Evolutionary conservation across 148 eudicot genomes (phyloP).

Genomic region (Pouteria glomerata): DNA sequence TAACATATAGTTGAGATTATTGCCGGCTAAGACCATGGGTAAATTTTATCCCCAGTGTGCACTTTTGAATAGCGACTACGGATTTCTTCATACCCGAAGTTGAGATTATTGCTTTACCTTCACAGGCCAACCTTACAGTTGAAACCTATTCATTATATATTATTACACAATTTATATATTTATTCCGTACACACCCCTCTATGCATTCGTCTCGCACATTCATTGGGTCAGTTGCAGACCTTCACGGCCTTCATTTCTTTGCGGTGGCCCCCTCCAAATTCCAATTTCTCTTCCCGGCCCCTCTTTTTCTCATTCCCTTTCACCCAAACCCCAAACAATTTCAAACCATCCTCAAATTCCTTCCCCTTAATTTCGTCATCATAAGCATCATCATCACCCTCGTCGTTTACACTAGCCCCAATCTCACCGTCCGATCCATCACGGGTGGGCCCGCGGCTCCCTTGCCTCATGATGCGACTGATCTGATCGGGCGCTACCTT

Average conservation of each 20-base stretch:
- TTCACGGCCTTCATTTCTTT: constrained; percentile 43
- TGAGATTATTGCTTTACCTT: too few relatives aligned
- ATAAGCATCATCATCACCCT: background rate
- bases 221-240: constrained; percentile 30
- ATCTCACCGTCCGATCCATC: constrained; percentile 18
- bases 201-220: background rate
- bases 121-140: too few relatives aligned
- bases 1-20: too few relatives aligned
- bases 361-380: constrained; percentile 21
- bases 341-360: constrained; percentile 25
- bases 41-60: too few relatives aligned
- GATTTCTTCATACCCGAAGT: too few relatives aligned
- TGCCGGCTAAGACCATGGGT: too few relatives aligned
- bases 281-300: constrained; percentile 36
- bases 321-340: constrained; percentile 46
- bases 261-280: constrained; percentile 22
- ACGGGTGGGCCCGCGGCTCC: constrained; percentile 12
- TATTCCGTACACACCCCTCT: background rate
- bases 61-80: too few relatives aligned
- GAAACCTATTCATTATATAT: too few relatives aligned
- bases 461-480: constrained; percentile 38
- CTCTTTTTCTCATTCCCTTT: constrained; percentile 36
- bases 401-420: background rate
- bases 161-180: too few relatives aligned
- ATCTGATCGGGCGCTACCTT: constrained; percentile 58